Base-by-base conservation (phyloP, 306 rosid genomes). In the Castanospermum australe region DNA sequence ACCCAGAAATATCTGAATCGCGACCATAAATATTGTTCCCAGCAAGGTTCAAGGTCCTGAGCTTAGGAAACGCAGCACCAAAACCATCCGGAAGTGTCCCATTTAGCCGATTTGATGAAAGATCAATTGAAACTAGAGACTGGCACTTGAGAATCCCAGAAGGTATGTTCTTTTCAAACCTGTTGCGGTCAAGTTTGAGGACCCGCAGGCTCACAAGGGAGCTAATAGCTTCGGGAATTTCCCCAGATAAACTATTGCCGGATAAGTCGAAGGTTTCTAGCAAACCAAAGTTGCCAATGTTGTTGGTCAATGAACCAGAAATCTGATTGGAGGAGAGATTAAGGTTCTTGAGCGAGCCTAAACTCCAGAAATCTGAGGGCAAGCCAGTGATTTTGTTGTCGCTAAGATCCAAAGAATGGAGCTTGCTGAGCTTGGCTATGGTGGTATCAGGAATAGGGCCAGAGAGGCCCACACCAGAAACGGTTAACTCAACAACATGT, bases 341-440 rank as follows among this genome's bases (percentile, higher is more conserved):
- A 22, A 96, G 94, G 79, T 42, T 86, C 65, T 84, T 89, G 84
- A 96, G 91, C 36, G 90, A 89, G 83, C 87, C 77, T 22, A 96
- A 81, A 44, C 99, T 89, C 99, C 99, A 93, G 71, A 96, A 91
- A 88, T 96, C 99, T 38, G 96, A 86, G 52, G 99, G 93, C 74
- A 96, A 83, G 14, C 28, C 73, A 21, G 90, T 90, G 86, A 96
- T 90, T 64, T 81, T 88, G 89, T 96, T 96, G 87, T 65, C 36
- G 92, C 99, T 93, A 47, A 96, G 98, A 87, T 93, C 93, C 85
- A 96, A 82, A 83, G 61, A 28, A 61, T 90, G 94, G 74, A 96
- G 93, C 79, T 56, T 90, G 71, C 76, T 80, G 48, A 96, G 97
- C 81, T 96, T 96, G 30, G 94, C 98, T 42, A 96, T 79, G 48